phyloP scores from a whole-genome alignment of 2,329 filamentous ascomycete genomes.

The Penicillium sp. region DNA sequence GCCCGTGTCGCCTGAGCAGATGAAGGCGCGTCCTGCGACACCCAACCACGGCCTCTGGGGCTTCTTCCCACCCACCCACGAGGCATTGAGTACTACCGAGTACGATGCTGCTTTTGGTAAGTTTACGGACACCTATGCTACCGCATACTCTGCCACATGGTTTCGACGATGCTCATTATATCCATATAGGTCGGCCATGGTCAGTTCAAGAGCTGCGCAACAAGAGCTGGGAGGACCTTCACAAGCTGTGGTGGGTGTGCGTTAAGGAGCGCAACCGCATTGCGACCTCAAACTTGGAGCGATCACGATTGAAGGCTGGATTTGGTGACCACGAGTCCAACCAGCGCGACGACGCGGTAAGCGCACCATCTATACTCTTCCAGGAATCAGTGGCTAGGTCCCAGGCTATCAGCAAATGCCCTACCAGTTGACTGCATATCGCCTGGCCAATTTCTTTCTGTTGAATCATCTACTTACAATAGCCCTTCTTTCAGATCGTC shows the following conservation, averaged over 20 bases:
- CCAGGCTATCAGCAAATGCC: not conserved
- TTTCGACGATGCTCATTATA: conserved; percentile 14
- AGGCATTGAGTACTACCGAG: conserved; percentile 69
- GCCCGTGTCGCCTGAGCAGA: conserved; percentile 63
- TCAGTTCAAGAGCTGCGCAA: conserved; percentile 77
- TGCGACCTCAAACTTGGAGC: conserved; percentile 72
- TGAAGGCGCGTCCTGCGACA: conserved; percentile 55
- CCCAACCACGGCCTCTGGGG: conserved; percentile 85
- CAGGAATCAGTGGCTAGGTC: not conserved
- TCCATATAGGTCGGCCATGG: conserved; percentile 69
- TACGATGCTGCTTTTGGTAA: conserved; percentile 70
- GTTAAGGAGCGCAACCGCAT: conserved; percentile 88
- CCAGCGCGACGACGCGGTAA: conserved; percentile 66
- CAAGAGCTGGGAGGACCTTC: conserved; percentile 93
- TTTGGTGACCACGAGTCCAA: conserved; percentile 72
- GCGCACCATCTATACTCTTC: conserved; percentile 32
- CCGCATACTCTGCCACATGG: not conserved
- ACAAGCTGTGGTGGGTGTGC: conserved; percentile 92
- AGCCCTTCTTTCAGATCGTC: conserved; percentile 59
- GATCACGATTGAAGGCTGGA: conserved; percentile 65
- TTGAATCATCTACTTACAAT: conserved; percentile 3
- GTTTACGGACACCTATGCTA: conserved; percentile 15
- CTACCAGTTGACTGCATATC: not conserved
- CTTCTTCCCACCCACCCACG: conserved; percentile 76
- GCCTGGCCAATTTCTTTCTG: not conserved